Evolutionary conservation across 331 rosid species (phyloP), one percentile per base, ranked within the genome.

Genomic region (Spiraea crenata): DNA sequence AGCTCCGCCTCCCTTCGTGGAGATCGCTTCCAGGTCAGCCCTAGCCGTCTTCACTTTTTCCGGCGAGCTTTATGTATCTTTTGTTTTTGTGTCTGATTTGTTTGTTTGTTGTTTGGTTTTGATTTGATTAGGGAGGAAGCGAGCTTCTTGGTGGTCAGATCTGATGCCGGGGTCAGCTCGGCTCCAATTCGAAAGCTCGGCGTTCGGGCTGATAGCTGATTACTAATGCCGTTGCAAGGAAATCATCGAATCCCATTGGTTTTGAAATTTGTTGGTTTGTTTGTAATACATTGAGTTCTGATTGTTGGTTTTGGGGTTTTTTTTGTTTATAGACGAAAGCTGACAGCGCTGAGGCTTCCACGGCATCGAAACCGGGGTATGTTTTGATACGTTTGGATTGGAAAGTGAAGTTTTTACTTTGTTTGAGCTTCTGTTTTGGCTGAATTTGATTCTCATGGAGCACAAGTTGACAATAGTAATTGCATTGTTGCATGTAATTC

Each of bases 221-320:
- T 76, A 46, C 88, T 38, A 87, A 70, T 85, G 97, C 97, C 61
- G 95, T 89, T 84, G 96, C 96, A n/a, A n/a, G 99, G 90, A 54
- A 81, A 85, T 80, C 74, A 59, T 63, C 73, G 59, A 58, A 49
- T 72, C 16, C 34, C 62, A 57, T 69, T 74, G 44, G 47, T 37
- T 50, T 38, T 38, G n/a, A 64, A 58, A 31, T 12, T 5, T 67
- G 37, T 62, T 67, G n/a, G 31, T 25, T 20, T 39, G 8, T 12
- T 2, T 54, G 20, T 25, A 40, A 25, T 69, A 63, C 7, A 4
- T 56, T 34, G 35, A 31, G 19, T 57, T 44, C 57, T 56, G 34
- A 54, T 17, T 42, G 31, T 9, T 68, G 20, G 16, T 76, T 10
- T 15, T 57, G 48, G 60, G 60, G 42, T 84, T 51, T 41, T 41